Percentiles rank a stretch among this genome's conserved stretches.
phyloP scores from a whole-genome alignment of 1,139 yeast species.

The Kodamaea sp. region DNA sequence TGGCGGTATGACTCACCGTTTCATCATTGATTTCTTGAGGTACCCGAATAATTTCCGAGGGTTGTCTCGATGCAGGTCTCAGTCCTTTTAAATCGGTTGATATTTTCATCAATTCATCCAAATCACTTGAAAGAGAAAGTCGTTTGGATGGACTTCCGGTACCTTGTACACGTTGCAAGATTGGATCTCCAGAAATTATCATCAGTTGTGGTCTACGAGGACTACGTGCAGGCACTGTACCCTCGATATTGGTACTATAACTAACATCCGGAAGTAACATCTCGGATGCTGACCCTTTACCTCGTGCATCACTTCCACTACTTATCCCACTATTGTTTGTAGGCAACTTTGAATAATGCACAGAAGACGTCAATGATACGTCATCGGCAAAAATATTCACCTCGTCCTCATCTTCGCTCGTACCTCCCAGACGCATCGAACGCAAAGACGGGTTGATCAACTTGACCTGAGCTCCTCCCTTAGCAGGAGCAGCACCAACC shows the following conservation, averaged over 20 bases:
- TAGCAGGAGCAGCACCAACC: conserved; percentile 12
- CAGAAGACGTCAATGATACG: conserved; percentile 13
- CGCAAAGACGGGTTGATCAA: conserved; percentile 1
- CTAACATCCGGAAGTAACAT: conserved; percentile 25
- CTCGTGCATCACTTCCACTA: neutral
- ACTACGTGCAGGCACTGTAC: conserved; percentile 42
- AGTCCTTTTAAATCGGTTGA: conserved; percentile 24
- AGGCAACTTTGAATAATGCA: conserved; percentile 19
- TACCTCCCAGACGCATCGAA: neutral
- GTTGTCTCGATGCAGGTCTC: neutral
- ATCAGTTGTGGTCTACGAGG: conserved; percentile 22
- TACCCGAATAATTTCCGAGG: neutral
- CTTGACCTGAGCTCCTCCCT: conserved; percentile 6
- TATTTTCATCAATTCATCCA: conserved; percentile 40
- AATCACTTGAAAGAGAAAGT: conserved; percentile 31
- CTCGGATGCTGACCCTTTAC: conserved; percentile 4
- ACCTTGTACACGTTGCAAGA: neutral
- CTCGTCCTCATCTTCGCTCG: neutral
- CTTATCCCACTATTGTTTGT: conserved; percentile 8
- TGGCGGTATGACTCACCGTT: neutral
- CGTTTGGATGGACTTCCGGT: conserved; percentile 1
- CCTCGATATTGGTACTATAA: conserved; percentile 37
- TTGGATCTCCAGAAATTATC: neutral
- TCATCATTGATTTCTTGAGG: neutral
- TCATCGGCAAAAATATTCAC: conserved; percentile 9